Evolutionary conservation across 768 basidiomycete species (phyloP).

Genomic region (Mrakia frigida): DNA sequence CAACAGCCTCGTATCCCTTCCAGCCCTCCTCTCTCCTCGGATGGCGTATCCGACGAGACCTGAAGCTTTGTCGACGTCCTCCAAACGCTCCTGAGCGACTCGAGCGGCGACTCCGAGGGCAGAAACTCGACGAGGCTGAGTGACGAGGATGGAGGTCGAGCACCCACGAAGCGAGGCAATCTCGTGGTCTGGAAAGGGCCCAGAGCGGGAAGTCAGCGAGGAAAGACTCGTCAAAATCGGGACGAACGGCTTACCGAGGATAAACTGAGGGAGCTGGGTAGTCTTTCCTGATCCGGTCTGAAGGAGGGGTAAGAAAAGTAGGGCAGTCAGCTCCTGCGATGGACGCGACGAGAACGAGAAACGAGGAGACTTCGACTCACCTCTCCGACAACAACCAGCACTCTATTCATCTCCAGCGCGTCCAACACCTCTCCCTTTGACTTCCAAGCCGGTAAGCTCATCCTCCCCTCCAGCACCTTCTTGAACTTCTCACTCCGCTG

Average conservation of each 20-base stretch:
- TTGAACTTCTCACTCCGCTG: slow-evolving; percentile 52
- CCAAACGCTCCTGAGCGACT: slow-evolving; percentile 65
- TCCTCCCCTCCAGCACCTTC: slow-evolving; percentile 55
- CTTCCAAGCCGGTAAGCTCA: slow-evolving; percentile 69
- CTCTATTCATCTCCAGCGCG: slow-evolving; percentile 56
- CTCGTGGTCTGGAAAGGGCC: slow-evolving; percentile 56
- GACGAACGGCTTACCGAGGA: slow-evolving; percentile 48
- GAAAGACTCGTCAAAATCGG: background rate
- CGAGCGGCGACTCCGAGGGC: slow-evolving; percentile 83
- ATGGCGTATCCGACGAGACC: slow-evolving; percentile 76
- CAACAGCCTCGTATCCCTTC: slow-evolving; percentile 63
- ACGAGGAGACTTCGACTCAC: slow-evolving; percentile 44
- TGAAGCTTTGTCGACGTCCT: slow-evolving; percentile 53
- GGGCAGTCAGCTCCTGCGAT: background rate
- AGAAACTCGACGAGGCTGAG: slow-evolving; percentile 82
- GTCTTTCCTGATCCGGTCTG: slow-evolving; percentile 78
- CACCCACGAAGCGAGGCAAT: slow-evolving; percentile 61
- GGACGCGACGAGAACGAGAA: background rate
- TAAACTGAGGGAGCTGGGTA: slow-evolving; percentile 89
- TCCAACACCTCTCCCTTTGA: slow-evolving; percentile 60
- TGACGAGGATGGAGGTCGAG: slow-evolving; percentile 68
- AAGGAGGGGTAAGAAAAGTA: slow-evolving; percentile 4
- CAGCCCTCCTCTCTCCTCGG: slow-evolving; percentile 72
- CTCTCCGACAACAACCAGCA: slow-evolving; percentile 86
- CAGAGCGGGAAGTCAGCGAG: background rate